Evolutionary conservation across 2,329 filamentous ascomycete species (phyloP).

Genomic region (Colletotrichum siamense): DNA sequence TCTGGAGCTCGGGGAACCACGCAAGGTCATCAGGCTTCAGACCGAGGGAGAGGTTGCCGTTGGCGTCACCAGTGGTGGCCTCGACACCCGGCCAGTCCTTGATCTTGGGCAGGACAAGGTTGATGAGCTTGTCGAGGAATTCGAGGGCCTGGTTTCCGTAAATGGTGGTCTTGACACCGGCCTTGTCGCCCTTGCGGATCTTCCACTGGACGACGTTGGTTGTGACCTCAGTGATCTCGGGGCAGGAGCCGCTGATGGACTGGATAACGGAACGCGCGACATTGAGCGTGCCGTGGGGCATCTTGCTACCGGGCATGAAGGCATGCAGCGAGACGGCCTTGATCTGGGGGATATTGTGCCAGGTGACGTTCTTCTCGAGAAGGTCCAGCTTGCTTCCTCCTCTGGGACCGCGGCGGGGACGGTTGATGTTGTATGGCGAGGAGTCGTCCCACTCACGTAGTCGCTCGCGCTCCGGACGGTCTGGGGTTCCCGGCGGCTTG

Average conservation of each 20-base stretch:
- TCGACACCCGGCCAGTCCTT: constrained; percentile 88
- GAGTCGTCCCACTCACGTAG: constrained; percentile 87
- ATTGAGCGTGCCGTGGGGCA: constrained; percentile 78
- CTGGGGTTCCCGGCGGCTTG: constrained; percentile 75
- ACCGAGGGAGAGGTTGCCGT: constrained; percentile 87
- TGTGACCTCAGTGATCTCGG: constrained; percentile 72
- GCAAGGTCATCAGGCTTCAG: constrained; percentile 77
- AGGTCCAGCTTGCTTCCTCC: constrained; percentile 76
- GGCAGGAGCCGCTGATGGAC: constrained; percentile 81
- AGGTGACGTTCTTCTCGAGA: constrained; percentile 76
- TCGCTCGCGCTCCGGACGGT: constrained; percentile 61
- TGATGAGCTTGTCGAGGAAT: constrained; percentile 88
- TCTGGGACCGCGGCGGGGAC: constrained; percentile 82
- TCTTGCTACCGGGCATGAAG: constrained; percentile 71
- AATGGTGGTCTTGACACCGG: constrained; percentile 80
- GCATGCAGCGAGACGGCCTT: constrained; percentile 81
- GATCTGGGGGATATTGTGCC: constrained; percentile 85
- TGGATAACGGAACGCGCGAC: constrained; percentile 86
- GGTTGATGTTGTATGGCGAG: constrained; percentile 93
- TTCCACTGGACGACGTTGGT: constrained; percentile 78
- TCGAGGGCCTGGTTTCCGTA: constrained; percentile 83
- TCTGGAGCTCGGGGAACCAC: constrained; percentile 91
- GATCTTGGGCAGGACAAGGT: constrained; percentile 90
- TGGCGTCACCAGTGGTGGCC: constrained; percentile 76
- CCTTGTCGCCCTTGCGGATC: constrained; percentile 72